Conservation (phyloP, 257 asterid species). For the Salvia splendens region DNA sequence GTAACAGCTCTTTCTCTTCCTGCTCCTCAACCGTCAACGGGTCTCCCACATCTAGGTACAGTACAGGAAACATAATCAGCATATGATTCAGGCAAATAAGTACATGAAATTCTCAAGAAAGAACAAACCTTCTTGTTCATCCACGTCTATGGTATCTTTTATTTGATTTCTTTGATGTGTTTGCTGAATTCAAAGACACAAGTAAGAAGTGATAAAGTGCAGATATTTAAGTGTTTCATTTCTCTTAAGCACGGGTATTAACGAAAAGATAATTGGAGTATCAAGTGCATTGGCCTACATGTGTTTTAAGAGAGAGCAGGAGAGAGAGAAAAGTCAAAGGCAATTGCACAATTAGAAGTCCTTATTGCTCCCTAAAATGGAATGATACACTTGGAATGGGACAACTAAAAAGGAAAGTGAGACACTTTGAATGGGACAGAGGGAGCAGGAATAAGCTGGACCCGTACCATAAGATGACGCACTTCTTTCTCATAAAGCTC, state of each 20-base stretch:
- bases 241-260: too few species aligned
- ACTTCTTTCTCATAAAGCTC: constrained; percentile 99
- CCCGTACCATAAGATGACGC: constrained; percentile 89
- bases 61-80: constrained; percentile 32
- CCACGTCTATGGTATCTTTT: constrained; percentile 89
- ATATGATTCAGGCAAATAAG: constrained; percentile 23
- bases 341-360: too few species aligned
- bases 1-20: constrained; percentile 85
- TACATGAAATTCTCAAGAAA: constrained; percentile 6
- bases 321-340: too few species aligned
- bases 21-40: constrained; percentile 98
- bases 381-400: too few species aligned
- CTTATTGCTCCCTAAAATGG: too few species aligned
- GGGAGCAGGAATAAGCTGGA: constrained; percentile 19
- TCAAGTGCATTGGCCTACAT: too few species aligned
- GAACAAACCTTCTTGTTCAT: constrained; percentile 82
- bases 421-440: too few species aligned
- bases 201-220: constrained; percentile 16
- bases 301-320: too few species aligned
- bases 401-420: too few species aligned
- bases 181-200: constrained; percentile 48
- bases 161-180: constrained; percentile 81
- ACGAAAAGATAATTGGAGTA: too few species aligned
- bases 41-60: constrained; percentile 73
- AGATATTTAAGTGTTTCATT: too few species aligned